Base-by-base conservation (phyloP, 306 rosid species). In the Inga leiocalycina region DNA sequence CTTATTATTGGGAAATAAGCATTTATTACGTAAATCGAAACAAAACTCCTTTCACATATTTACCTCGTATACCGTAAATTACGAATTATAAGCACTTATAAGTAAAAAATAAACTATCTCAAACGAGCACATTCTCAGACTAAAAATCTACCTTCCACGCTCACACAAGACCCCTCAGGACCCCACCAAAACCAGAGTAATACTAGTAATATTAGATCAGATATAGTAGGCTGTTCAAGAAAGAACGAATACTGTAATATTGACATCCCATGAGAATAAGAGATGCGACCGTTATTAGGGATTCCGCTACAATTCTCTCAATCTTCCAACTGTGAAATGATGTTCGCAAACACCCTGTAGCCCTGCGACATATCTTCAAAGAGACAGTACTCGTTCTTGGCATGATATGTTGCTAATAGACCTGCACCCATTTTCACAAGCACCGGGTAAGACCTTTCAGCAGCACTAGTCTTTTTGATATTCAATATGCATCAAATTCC, bases 351-450 rank as follows among this genome's bases (percentile, higher is more conserved):
- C 34, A 94, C 92, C 73, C 82, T 83, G 79, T 89, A 96, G 79
- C 99, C 99, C 82, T 96, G 97, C 64, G 62, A 34, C 99, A 94
- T 94, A 71, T 94, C 98, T 27, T 92, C 45, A 48, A 94, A 87
- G 57, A 91, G 95, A 84, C 99, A 96, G 81, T 96, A 94, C 90
- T 96, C 99, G 56, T 96, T 94, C 85, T 92, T 75, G 80, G 97
- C 99, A 83, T 96, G 99, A 90, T 96, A 94, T 15, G 97, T 89
- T 49, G 92, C 88, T 94, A 92, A 88, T 75, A 96, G 82, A 73
- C 99, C 99, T 96, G 94, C 43, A 87, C 44, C 83, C 74, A 76
- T 75, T 74, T 27, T 45, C 54, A 70, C 86, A 77, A 27, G 49
- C 43, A 79, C 17, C 12, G 10, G 80, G 78, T 79, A 57, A 89